A percentile compares a stretch with the other conserved stretches of the same genome.
These are phyloP conservation scores for Beta corolliflora DNA, from an alignment of 179 eudicot species.

Conservation along the genomic window DNA sequence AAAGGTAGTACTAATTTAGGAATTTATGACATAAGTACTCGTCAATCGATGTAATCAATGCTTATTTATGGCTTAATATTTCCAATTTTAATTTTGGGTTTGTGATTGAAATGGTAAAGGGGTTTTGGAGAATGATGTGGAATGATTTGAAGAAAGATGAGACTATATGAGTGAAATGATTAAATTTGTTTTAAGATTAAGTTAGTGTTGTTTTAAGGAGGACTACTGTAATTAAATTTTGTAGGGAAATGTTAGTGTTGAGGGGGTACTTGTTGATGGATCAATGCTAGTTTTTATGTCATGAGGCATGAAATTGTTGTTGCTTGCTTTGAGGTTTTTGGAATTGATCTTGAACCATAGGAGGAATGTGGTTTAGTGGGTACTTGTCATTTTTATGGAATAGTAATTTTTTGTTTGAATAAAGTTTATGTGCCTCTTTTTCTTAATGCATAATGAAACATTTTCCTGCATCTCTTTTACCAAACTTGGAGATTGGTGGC, in stretches of 20 bases:
- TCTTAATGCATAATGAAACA: no score
- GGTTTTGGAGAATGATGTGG: background rate
- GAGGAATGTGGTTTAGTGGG: background rate
- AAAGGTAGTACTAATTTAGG: no score
- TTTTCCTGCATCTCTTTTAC: no score
- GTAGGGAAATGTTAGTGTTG: background rate
- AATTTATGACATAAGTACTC: no score
- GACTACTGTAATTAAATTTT: background rate
- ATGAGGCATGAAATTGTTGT: background rate
- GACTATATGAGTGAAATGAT: background rate
- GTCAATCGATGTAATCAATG: no score
- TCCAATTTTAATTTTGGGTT: background rate
- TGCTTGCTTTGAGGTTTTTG: background rate
- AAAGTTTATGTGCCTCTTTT: no score
- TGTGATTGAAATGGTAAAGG: background rate
- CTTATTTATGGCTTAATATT: no score
- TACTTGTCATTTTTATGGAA: background rate
- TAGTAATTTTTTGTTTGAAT: no score
- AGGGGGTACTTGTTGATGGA: background rate
- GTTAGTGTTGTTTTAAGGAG: slow-evolving; percentile 3
- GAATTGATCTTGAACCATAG: background rate
- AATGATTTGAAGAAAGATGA: no score
- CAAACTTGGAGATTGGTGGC: no score
- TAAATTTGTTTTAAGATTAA: background rate
- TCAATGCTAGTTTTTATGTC: background rate